A percentile compares a stretch with the other conserved stretches of the same genome.
These are phyloP conservation scores for Fusarium mundagurra DNA, from an alignment of 2,329 filamentous ascomycete species.

Conservation along the genomic window DNA sequence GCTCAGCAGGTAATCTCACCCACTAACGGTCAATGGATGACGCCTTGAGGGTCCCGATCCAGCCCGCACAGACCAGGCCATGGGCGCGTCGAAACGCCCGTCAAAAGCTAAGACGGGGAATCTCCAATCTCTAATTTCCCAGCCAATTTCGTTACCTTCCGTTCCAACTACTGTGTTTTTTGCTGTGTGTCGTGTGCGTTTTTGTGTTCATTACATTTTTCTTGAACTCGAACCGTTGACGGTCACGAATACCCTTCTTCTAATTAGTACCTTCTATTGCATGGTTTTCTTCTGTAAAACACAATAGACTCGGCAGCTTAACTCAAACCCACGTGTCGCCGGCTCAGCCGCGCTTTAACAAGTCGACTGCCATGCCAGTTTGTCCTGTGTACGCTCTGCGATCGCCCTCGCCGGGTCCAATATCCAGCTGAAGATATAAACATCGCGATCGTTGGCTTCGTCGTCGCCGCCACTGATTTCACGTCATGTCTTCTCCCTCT, in stretches of 20 bases:
- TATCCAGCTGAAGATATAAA: conserved; percentile 28
- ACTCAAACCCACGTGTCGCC: conserved; percentile 22
- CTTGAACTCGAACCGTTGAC: neutral
- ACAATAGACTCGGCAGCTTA: neutral
- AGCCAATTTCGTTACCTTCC: neutral
- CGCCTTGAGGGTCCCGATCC: neutral
- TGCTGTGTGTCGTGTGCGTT: conserved; percentile 3
- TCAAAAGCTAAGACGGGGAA: conserved; percentile 8
- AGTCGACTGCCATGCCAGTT: conserved; percentile 39
- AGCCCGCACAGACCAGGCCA: conserved; percentile 24
- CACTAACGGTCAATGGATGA: conserved; percentile 30
- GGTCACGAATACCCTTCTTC: neutral
- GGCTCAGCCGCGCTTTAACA: conserved; percentile 31
- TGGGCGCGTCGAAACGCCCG: conserved; percentile 22
- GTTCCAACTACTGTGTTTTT: neutral
- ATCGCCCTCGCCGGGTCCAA: conserved; percentile 38
- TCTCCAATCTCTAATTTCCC: conserved; percentile 18
- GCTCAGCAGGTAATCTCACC: conserved; percentile 20
- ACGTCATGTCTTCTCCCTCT: conserved; percentile 44
- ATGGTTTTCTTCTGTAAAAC: neutral
- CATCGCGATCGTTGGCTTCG: conserved; percentile 10
- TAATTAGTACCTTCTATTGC: neutral
- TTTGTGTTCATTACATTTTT: neutral
- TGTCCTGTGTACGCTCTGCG: conserved; percentile 33
- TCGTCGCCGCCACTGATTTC: neutral